phyloP scores from a whole-genome alignment of 148 eudicot genomes.

The Agrostemma githago region DNA sequence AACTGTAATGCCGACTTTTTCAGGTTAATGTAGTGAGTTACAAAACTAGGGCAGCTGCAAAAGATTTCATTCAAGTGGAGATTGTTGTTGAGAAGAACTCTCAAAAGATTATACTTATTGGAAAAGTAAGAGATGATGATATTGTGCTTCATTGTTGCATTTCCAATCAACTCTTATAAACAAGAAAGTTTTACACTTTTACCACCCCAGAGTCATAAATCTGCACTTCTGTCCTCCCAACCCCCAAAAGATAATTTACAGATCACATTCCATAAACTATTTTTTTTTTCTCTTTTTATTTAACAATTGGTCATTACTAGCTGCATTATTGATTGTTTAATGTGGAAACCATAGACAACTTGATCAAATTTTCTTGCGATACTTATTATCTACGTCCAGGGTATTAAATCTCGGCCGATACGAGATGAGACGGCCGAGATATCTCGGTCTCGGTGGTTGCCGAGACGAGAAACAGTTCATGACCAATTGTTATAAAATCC shows the following conservation, averaged over 20 bases:
- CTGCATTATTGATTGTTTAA: neutral
- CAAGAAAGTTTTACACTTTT: neutral
- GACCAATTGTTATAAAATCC: too few species aligned
- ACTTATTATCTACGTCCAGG: neutral
- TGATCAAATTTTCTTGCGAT: neutral
- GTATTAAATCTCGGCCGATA: too few species aligned
- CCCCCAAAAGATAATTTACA: neutral
- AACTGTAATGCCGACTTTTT: conserved; percentile 5
- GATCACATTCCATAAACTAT: neutral
- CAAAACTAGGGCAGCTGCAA: conserved; percentile 83
- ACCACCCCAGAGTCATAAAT: neutral
- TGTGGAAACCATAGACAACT: neutral
- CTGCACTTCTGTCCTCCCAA: neutral
- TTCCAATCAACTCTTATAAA: neutral
- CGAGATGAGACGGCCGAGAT: too few species aligned
- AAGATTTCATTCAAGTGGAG: conserved; percentile 96
- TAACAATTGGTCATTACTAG: neutral
- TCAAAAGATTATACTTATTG: conserved; percentile 91
- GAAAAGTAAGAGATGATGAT: conserved; percentile 50
- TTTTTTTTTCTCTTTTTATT: neutral
- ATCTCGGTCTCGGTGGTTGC: too few species aligned
- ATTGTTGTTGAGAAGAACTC: conserved; percentile 85
- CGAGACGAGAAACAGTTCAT: neutral
- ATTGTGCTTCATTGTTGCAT: neutral
- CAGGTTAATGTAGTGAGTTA: conserved; percentile 90